These are phyloP conservation scores for Amesomyces nigricolor DNA, from an alignment of 2,329 filamentous ascomycete species.

Conservation along the genomic window DNA sequence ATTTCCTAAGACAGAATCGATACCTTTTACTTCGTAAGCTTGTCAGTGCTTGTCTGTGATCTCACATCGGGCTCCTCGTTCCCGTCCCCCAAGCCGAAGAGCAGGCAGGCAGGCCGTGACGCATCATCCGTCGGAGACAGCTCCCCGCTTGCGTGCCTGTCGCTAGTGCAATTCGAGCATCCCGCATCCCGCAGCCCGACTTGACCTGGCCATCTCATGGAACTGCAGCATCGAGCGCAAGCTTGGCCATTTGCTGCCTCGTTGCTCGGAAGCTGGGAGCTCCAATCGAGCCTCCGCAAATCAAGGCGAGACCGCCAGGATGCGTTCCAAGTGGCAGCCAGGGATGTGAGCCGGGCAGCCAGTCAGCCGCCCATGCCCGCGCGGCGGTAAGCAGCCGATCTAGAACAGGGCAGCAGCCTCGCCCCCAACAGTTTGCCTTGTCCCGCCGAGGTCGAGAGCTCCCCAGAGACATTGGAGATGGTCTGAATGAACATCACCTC, in stretches of 20 bases:
- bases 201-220: not conserved
- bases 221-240: not conserved
- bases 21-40: too few species aligned
- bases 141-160: not conserved
- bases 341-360: not conserved
- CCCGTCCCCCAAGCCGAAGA: too few species aligned
- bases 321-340: not conserved
- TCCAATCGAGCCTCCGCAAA: constrained; percentile 15
- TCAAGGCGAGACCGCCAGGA: constrained; percentile 6
- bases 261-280: constrained; percentile 9
- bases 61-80: too few species aligned
- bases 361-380: constrained; percentile 9
- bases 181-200: not conserved
- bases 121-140: too few species aligned
- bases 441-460: not conserved
- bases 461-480: not conserved
- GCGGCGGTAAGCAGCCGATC: constrained; percentile 16
- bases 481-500: not conserved
- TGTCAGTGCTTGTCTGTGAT: too few species aligned
- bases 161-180: not conserved
- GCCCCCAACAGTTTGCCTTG: constrained; percentile 5
- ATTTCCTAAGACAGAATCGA: too few species aligned
- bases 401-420: constrained; percentile 7
- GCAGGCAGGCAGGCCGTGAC: not conserved
- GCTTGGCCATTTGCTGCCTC: constrained; percentile 9